These are phyloP conservation scores for Xylaria sp. DNA, from an alignment of 2,329 filamentous ascomycete genomes.

Conservation along the genomic window DNA sequence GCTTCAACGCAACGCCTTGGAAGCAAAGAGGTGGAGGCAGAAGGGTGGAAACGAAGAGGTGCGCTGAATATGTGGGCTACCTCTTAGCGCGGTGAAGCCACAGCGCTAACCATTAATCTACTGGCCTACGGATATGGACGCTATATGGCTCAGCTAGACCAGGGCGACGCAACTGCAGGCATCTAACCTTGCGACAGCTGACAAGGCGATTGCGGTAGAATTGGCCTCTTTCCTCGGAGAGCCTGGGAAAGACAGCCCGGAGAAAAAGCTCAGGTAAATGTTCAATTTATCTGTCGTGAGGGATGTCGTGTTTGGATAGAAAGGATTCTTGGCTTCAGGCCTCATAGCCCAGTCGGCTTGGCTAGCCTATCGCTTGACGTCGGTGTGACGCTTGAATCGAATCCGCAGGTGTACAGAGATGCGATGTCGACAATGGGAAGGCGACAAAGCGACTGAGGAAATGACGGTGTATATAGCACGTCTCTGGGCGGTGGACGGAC, in stretches of 20 bases:
- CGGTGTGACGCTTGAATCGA: slow-evolving; percentile 38
- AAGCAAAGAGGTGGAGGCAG: slow-evolving; percentile 17
- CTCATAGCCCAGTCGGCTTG: slow-evolving; percentile 12
- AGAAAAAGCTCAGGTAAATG: neutral
- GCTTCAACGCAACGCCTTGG: slow-evolving; percentile 1
- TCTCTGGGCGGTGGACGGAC: slow-evolving; percentile 22
- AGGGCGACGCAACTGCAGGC: slow-evolving; percentile 10
- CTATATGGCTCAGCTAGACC: slow-evolving; percentile 15
- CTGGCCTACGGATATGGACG: slow-evolving; percentile 24
- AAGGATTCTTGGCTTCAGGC: slow-evolving; percentile 20
- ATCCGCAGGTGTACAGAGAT: slow-evolving; percentile 37
- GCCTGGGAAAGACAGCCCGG: neutral
- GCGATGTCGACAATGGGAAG: slow-evolving; percentile 30
- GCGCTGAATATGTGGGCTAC: slow-evolving; percentile 30
- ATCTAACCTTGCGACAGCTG: neutral
- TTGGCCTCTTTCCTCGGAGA: neutral
- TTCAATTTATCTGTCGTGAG: slow-evolving; percentile 1
- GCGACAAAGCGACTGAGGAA: slow-evolving; percentile 12
- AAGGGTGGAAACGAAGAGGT: slow-evolving; percentile 30
- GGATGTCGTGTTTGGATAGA: slow-evolving; percentile 1
- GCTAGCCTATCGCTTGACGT: slow-evolving; percentile 39
- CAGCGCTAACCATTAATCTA: slow-evolving; percentile 31
- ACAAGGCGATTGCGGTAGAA: slow-evolving; percentile 4
- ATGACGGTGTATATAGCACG: slow-evolving; percentile 27
- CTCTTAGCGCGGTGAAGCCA: slow-evolving; percentile 33